phyloP scores from a whole-genome alignment of 2,329 filamentous ascomycete genomes.

The Scytalidium lignicola region DNA sequence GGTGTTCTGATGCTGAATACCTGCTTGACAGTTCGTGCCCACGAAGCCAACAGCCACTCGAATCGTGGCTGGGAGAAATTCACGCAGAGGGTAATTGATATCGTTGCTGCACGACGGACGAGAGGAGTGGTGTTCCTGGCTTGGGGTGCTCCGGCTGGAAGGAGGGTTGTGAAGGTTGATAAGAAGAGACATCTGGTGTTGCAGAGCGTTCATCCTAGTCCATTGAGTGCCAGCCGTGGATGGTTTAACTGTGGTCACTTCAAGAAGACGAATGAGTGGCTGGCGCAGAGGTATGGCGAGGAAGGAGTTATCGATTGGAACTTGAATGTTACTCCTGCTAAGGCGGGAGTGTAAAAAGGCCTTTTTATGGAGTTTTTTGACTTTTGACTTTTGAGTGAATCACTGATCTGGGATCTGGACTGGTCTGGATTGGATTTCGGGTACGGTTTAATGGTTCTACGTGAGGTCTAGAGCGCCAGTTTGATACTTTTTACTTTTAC shows the following conservation, averaged over 20 bases:
- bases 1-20: conserved; percentile 94
- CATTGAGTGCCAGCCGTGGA: conserved; percentile 76
- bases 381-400: too few relatives aligned
- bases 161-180: conserved; percentile 71
- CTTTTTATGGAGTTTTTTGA: too few relatives aligned
- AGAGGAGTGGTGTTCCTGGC: conserved; percentile 90
- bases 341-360: conserved; percentile 8
- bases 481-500: too few relatives aligned
- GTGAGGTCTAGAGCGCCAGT: too few relatives aligned
- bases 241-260: conserved; percentile 85
- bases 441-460: too few relatives aligned
- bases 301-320: conserved; percentile 84
- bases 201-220: conserved; percentile 85
- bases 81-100: conserved; percentile 86
- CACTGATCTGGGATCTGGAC: too few relatives aligned
- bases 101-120: conserved; percentile 70
- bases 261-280: conserved; percentile 78
- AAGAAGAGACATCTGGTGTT: conserved; percentile 72
- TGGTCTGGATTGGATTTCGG: too few relatives aligned
- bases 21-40: conserved; percentile 85
- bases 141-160: conserved; percentile 83
- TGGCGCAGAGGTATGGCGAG: conserved; percentile 69
- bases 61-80: conserved; percentile 89
- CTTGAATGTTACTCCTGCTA: conserved; percentile 29
- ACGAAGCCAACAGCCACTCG: conserved; percentile 80